phyloP scores from a whole-genome alignment of 495 filamentous ascomycete genomes.

The Lophiostoma macrostomum region DNA sequence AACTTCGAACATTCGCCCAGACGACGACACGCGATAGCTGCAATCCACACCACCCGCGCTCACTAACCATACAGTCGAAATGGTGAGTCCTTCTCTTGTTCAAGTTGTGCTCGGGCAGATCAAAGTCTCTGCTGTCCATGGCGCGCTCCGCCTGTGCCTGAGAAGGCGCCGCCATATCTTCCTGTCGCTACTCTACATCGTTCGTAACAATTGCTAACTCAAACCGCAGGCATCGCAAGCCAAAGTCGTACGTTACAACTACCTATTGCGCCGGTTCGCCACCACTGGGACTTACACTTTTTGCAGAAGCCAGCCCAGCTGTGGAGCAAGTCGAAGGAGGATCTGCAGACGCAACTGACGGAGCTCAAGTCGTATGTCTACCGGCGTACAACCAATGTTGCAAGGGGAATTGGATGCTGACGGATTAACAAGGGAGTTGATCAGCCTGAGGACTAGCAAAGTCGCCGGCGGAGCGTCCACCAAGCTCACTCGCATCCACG shows the following conservation, averaged over 20 bases:
- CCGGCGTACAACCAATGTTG: background rate
- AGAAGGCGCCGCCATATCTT: background rate
- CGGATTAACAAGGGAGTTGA: slow-evolving; percentile 79
- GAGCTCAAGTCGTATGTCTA: slow-evolving; percentile 47
- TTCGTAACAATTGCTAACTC: slow-evolving; percentile 15
- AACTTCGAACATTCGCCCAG: slow-evolving; percentile 7
- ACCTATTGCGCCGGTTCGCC: background rate
- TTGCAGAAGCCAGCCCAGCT: slow-evolving; percentile 91
- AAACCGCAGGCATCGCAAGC: slow-evolving; percentile 13
- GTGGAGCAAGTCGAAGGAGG: slow-evolving; percentile 98
- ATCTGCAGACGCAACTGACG: slow-evolving; percentile 86
- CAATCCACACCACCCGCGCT: slow-evolving; percentile 6
- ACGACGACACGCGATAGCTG: slow-evolving; percentile 30
- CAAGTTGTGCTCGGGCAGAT: background rate
- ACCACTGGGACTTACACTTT: slow-evolving; percentile 23
- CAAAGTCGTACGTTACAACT: slow-evolving; percentile 27
- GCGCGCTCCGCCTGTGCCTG: background rate
- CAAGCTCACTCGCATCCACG: slow-evolving; percentile 97
- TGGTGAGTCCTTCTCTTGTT: slow-evolving; percentile 17
- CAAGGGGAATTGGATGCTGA: slow-evolving; percentile 27
- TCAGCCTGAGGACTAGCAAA: slow-evolving; percentile 61
- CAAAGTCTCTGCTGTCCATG: background rate
- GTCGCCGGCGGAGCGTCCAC: slow-evolving; percentile 85
- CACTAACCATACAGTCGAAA: slow-evolving; percentile 17
- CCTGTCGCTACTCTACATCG: background rate